phyloP scores from a whole-genome alignment of 2,329 filamentous ascomycete genomes.

The Fonsecaea multimorphosa region DNA sequence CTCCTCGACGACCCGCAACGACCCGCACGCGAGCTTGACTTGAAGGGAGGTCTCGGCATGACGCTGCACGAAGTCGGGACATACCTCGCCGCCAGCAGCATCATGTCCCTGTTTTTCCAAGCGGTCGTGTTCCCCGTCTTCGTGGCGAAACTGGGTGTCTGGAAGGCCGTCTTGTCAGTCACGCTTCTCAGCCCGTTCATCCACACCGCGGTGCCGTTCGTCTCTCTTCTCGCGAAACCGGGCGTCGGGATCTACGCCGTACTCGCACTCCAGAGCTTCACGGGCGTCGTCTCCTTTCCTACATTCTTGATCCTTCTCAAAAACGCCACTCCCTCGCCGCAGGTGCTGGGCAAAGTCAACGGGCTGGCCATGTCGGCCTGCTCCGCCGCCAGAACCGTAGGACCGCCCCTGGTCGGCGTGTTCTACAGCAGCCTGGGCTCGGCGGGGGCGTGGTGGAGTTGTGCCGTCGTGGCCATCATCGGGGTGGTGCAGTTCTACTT shows the following conservation, averaged over 20 bases:
- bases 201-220: conserved; percentile 65
- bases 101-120: conserved; percentile 66
- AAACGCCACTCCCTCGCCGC: conserved; percentile 64
- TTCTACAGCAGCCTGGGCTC: conserved; percentile 67
- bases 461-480: conserved; percentile 61
- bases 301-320: conserved; percentile 71
- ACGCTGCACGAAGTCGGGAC: conserved; percentile 67
- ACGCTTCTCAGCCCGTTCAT: conserved; percentile 67
- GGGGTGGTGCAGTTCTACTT: conserved; percentile 67
- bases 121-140: conserved; percentile 66
- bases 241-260: conserved; percentile 64
- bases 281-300: conserved; percentile 70
- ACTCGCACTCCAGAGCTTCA: conserved; percentile 64
- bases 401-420: conserved; percentile 68
- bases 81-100: conserved; percentile 65
- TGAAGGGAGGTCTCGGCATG: conserved; percentile 64
- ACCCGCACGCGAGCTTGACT: conserved; percentile 21
- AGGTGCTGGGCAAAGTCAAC: conserved; percentile 68
- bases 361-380: conserved; percentile 70
- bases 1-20: conserved; percentile 48
- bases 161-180: conserved; percentile 64
- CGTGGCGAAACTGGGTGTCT: conserved; percentile 65
- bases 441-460: conserved; percentile 69
- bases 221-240: conserved; percentile 62
- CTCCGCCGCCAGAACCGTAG: conserved; percentile 70